These are phyloP conservation scores for Nothomitra cinnamomea DNA, from an alignment of 2,329 filamentous ascomycete genomes.

Conservation along the genomic window DNA sequence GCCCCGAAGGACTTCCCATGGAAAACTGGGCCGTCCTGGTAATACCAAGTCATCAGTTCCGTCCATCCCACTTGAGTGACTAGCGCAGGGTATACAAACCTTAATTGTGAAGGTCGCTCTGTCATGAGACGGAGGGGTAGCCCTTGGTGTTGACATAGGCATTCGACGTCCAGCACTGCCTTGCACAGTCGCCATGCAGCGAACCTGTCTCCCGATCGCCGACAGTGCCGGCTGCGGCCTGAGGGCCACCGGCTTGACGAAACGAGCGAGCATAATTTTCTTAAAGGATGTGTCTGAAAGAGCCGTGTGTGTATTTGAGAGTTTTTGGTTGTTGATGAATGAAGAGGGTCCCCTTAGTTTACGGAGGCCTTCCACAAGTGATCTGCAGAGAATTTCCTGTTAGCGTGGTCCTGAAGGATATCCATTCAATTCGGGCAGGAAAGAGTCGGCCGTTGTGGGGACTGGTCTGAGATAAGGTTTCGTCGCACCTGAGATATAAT, in stretches of 20 bases:
- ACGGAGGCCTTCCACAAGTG: constrained; percentile 52
- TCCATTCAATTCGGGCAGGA: constrained; percentile 13
- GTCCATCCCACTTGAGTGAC: constrained; percentile 15
- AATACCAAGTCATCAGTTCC: background rate
- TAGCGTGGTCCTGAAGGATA: constrained; percentile 7
- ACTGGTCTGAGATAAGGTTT: background rate
- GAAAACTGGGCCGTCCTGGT: constrained; percentile 75
- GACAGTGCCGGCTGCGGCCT: constrained; percentile 24
- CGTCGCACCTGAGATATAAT: constrained; percentile 45
- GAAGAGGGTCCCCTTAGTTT: constrained; percentile 30
- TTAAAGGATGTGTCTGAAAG: constrained; percentile 11
- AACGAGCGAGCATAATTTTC: constrained; percentile 29
- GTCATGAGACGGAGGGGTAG: constrained; percentile 53
- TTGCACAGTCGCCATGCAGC: constrained; percentile 47
- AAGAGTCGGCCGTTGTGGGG: constrained; percentile 1
- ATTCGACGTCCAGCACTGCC: constrained; percentile 54
- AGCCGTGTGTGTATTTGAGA: constrained; percentile 11
- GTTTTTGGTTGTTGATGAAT: constrained; percentile 11
- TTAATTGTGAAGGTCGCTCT: constrained; percentile 90
- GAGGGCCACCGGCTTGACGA: constrained; percentile 34
- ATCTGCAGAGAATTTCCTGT: constrained; percentile 24
- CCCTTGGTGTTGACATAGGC: constrained; percentile 36
- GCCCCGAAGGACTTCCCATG: constrained; percentile 93
- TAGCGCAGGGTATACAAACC: constrained; percentile 25
- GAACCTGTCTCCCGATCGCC: constrained; percentile 25